phyloP scores from a whole-genome alignment of 495 filamentous ascomycete species.

The Penicillium crystallinum region DNA sequence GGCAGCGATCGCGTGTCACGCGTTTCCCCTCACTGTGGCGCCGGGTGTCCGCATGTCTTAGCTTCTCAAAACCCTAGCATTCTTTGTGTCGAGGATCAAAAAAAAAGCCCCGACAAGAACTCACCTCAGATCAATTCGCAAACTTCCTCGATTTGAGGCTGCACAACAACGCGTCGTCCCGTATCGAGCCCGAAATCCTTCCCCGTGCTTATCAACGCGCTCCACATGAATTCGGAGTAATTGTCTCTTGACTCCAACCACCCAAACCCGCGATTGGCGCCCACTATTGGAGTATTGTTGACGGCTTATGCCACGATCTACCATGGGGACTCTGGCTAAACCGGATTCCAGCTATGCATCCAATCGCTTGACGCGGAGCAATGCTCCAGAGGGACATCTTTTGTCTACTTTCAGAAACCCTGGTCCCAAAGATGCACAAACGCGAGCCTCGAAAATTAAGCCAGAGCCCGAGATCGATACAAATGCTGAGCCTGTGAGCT shows the following conservation, averaged over 20 bases:
- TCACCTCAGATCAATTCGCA: background rate
- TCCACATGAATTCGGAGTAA: background rate
- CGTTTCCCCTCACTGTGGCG: slow-evolving; percentile 4
- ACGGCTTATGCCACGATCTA: background rate
- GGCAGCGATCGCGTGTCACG: slow-evolving; percentile 8
- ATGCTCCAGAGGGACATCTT: slow-evolving; percentile 2
- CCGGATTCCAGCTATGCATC: slow-evolving; percentile 25
- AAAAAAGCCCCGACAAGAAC: background rate
- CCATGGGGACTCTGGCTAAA: slow-evolving; percentile 15
- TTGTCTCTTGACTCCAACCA: background rate
- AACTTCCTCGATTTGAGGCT: background rate
- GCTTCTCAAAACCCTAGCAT: background rate
- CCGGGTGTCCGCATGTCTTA: background rate
- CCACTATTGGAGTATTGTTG: background rate
- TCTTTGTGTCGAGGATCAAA: background rate
- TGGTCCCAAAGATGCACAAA: background rate
- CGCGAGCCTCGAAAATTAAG: background rate
- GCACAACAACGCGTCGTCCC: background rate
- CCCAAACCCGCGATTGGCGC: background rate
- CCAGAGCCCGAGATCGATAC: slow-evolving; percentile 14
- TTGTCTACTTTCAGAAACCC: slow-evolving; percentile 23
- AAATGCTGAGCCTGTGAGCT: slow-evolving; percentile 26
- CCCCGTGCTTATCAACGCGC: background rate
- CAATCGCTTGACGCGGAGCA: slow-evolving; percentile 10
- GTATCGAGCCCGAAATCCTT: background rate